Evolutionary conservation across 2,329 filamentous ascomycete species (phyloP).

Genomic region (Neophaeococcomyces aloes): DNA sequence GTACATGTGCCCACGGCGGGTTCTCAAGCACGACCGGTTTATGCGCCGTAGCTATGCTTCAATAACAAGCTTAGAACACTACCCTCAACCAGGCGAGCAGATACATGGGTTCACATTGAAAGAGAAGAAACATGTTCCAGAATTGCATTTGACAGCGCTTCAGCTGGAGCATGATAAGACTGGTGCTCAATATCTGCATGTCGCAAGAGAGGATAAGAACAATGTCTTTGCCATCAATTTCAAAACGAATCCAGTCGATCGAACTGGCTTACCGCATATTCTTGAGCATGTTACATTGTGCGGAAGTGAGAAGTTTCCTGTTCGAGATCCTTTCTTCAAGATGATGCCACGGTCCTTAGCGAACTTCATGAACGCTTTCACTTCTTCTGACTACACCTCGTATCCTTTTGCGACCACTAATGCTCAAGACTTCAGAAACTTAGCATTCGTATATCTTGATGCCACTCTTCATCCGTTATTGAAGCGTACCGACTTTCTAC

Average conservation of each 20-base stretch:
- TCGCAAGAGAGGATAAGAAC: conserved; percentile 89
- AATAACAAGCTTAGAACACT: conserved; percentile 63
- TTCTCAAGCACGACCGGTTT: neutral
- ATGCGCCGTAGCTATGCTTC: conserved; percentile 42
- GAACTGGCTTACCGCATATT: conserved; percentile 92
- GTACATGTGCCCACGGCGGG: neutral
- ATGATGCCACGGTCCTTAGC: conserved; percentile 97
- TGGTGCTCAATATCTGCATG: conserved; percentile 88
- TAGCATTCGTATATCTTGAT: conserved; percentile 94
- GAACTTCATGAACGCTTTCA: conserved; percentile 99
- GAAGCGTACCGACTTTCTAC: conserved; percentile 82
- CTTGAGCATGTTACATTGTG: conserved; percentile 95
- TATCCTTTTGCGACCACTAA: conserved; percentile 98
- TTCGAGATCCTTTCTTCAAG: conserved; percentile 98
- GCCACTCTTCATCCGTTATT: conserved; percentile 83
- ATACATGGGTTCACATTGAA: conserved; percentile 89
- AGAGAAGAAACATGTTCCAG: conserved; percentile 81
- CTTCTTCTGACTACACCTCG: conserved; percentile 88
- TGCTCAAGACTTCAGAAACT: conserved; percentile 83
- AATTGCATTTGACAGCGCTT: conserved; percentile 83
- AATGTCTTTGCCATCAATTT: conserved; percentile 99
- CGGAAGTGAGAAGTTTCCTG: conserved; percentile 93
- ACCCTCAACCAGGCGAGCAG: conserved; percentile 70
- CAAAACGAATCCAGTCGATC: conserved; percentile 96
- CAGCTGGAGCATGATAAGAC: conserved; percentile 91